Conservation (phyloP, 2,329 filamentous ascomycete genomes). For the Epichloe festucae region DNA sequence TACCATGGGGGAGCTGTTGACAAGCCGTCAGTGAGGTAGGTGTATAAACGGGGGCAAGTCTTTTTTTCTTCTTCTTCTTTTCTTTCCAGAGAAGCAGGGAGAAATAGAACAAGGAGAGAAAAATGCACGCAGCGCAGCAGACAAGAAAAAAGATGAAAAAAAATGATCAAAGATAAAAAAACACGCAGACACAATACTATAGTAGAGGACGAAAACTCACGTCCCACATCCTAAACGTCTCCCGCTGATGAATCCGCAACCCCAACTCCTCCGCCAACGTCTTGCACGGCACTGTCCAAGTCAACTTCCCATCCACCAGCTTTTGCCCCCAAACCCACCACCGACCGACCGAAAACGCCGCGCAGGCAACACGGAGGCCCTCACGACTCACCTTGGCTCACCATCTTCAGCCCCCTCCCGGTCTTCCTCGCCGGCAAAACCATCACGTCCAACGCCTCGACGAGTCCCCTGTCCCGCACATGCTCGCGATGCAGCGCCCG, state of each 20-base stretch:
- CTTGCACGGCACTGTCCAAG: slow-evolving; percentile 56
- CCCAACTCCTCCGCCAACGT: slow-evolving; percentile 47
- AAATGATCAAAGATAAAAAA: not conserved
- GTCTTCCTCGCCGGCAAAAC: slow-evolving; percentile 66
- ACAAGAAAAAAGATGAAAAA: not conserved
- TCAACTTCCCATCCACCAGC: no score
- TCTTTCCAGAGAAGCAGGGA: not conserved
- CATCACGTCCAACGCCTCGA: slow-evolving; percentile 74
- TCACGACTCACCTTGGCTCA: slow-evolving; percentile 45
- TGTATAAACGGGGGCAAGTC: not conserved
- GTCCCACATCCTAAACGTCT: slow-evolving; percentile 74
- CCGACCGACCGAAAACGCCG: no score
- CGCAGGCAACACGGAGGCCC: not conserved
- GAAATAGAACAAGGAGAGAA: not conserved
- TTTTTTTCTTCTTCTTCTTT: no score
- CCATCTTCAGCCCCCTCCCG: slow-evolving; percentile 58
- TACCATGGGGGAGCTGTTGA: slow-evolving; percentile 40
- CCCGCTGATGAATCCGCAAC: slow-evolving; percentile 58
- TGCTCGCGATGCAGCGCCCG: slow-evolving; percentile 53
- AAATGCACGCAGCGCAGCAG: no score
- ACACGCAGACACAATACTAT: not conserved
- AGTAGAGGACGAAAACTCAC: slow-evolving; percentile 31
- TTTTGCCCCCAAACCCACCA: no score
- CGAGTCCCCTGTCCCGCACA: slow-evolving; percentile 33
- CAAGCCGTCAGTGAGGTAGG: not conserved